Evolutionary conservation across 164 flowering plant genomes (phyloP).

Genomic region (Pachysandra terminalis): DNA sequence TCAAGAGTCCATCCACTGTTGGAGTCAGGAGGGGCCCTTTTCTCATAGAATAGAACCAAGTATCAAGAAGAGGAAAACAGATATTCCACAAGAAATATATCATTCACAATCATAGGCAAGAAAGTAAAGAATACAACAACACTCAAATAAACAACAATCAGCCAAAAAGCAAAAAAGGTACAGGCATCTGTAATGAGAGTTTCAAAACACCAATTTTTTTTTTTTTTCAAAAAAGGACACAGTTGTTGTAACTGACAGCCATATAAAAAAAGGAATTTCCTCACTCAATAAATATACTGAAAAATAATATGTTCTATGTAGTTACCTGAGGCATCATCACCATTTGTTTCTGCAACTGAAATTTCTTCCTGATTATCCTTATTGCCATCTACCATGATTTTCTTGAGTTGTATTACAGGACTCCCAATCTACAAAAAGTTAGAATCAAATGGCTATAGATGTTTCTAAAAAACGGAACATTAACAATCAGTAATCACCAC

Average conservation of each 20-base stretch:
- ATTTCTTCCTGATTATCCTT: not conserved
- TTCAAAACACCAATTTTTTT: no score
- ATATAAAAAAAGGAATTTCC: no score
- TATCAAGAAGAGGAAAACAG: not conserved
- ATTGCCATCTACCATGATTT: not conserved
- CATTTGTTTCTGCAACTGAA: not conserved
- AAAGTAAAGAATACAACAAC: not conserved
- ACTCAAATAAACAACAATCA: not conserved
- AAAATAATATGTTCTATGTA: not conserved
- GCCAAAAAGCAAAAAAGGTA: no score
- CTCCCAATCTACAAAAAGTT: not conserved
- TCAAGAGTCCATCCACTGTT: no score
- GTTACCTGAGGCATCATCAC: not conserved
- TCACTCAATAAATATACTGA: not conserved
- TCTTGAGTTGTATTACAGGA: not conserved
- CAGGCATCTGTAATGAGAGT: no score
- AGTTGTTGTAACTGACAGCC: no score
- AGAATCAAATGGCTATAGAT: not conserved
- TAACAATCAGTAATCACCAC: not conserved
- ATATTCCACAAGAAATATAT: not conserved
- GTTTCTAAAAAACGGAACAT: not conserved
- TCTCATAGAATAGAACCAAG: not conserved
- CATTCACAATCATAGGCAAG: not conserved
- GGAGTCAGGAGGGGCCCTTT: no score
- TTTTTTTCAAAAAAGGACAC: no score